phyloP scores from a whole-genome alignment of 306 rosid genomes.

The Trifolium dubium region DNA sequence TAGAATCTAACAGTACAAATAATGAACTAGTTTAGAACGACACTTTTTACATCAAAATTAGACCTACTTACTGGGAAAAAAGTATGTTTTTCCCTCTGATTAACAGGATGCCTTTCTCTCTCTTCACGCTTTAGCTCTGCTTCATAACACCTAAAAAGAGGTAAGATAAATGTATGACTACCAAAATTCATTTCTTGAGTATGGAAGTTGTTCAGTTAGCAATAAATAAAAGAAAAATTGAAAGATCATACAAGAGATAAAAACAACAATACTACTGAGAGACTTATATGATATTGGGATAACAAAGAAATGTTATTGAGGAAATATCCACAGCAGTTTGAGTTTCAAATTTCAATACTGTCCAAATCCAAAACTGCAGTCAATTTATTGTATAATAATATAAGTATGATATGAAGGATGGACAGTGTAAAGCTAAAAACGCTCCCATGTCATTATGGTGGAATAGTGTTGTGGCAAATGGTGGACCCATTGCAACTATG shows the following conservation, averaged over 20 bases:
- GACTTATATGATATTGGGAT: neutral
- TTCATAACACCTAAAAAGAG: conserved; percentile 69
- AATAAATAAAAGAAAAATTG: conserved; percentile 3
- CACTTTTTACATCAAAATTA: conserved; percentile 34
- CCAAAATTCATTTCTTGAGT: conserved; percentile 3
- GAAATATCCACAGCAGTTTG: conserved; percentile 27
- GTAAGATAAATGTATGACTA: conserved; percentile 26
- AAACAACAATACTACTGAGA: conserved; percentile 8
- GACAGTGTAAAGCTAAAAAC: neutral
- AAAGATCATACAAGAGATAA: conserved; percentile 2
- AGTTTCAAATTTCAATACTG: neutral
- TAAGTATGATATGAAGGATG: neutral
- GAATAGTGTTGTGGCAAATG: neutral
- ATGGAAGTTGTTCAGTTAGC: conserved; percentile 8
- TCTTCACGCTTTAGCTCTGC: conserved; percentile 87
- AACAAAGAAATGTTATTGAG: conserved; percentile 2
- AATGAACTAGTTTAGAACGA: conserved; percentile 14
- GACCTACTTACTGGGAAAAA: conserved; percentile 66
- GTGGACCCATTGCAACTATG: neutral
- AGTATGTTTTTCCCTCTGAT: conserved; percentile 85
- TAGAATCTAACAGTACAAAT: conserved; percentile 11
- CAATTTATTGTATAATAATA: neutral
- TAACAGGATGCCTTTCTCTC: conserved; percentile 84
- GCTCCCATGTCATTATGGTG: neutral
- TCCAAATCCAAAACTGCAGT: conserved; percentile 13